Evolutionary conservation across 768 basidiomycete species (phyloP), one percentile per base, ranked within the genome.

Genomic region (Macrocybe gigantea): DNA sequence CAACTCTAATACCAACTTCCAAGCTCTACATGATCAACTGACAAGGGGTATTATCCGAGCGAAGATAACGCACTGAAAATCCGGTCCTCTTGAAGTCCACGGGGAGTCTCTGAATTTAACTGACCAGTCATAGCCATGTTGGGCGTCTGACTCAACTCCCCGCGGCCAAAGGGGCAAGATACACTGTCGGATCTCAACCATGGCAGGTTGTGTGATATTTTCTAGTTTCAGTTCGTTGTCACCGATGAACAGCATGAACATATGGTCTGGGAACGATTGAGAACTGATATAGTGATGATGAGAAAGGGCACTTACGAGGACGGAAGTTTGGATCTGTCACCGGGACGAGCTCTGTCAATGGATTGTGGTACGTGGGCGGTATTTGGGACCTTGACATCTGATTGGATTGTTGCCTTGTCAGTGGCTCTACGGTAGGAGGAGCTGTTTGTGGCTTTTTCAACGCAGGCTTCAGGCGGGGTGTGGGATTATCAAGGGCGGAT

Each of bases 191-290:
- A 89, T 71, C 53, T 85, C 83, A 33, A 79, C 74, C 41, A 83
- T 64, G 1, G 79, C 80, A 5, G 70, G 63, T 36, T 67, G 61
- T 49, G 71, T 67, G 33, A 76, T 65, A 48, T 76, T 73, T 52
- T 83, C 80, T 41, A 81, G 67, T 41, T 74, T 74, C 38, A 89
- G 64, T 63, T 87, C 82, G 55, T 79, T 83, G 48, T 77, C 75
- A 38, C 79, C 76, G 49, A 75, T 74, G 56, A 90, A 80, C 15
- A 83, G 78, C 41, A 90, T 67, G 57, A 88, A 83, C 68, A 88
- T 71, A 57, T 89, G 85, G 53, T 80, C 87, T 89, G 42, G 34
- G 54, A 42, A 49, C n/a, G 43, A 42, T 11, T 45, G 45, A 29
- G 46, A 46, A 29, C 33, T 39, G 44, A 49, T 37, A 46, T 45